Conservation (phyloP, 345 rosid genomes). For the Nasturtium officinale region DNA sequence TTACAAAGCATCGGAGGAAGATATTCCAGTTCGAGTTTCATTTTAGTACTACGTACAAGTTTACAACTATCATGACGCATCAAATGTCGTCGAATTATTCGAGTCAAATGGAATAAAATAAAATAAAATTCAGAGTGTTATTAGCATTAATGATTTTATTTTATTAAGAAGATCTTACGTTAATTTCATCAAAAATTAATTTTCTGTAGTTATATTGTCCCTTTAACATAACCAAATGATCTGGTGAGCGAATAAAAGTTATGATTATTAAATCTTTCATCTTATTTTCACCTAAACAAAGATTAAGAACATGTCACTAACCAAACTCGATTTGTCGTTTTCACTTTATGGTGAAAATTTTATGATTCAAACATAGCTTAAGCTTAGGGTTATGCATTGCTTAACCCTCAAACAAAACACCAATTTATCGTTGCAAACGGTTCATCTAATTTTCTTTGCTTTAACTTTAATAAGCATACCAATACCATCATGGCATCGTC, state of each 20-base stretch:
- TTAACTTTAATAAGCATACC: conserved; percentile 14
- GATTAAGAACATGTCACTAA: conserved; percentile 25
- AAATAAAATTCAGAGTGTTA: neutral
- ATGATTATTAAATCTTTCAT: neutral
- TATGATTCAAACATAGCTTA: conserved; percentile 23
- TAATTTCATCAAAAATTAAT: neutral
- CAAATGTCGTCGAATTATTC: neutral
- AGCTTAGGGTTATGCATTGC: conserved; percentile 22
- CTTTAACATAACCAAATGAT: conserved; percentile 6
- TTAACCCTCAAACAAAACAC: conserved; percentile 28
- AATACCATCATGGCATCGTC: neutral
- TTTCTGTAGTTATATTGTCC: neutral
- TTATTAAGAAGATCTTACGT: neutral
- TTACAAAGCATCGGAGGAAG: neutral
- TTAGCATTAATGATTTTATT: neutral
- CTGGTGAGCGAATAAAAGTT: neutral
- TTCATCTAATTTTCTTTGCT: conserved; percentile 27
- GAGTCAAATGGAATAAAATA: too few relatives aligned
- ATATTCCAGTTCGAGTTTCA: neutral
- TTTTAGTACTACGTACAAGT: neutral
- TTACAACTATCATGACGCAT: neutral
- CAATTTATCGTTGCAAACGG: neutral
- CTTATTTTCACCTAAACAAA: neutral
- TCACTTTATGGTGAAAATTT: conserved; percentile 15
- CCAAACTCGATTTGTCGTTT: conserved; percentile 31